Evolutionary conservation across 495 filamentous ascomycete genomes (phyloP).

Genomic region (Penicillium tannophilum): DNA sequence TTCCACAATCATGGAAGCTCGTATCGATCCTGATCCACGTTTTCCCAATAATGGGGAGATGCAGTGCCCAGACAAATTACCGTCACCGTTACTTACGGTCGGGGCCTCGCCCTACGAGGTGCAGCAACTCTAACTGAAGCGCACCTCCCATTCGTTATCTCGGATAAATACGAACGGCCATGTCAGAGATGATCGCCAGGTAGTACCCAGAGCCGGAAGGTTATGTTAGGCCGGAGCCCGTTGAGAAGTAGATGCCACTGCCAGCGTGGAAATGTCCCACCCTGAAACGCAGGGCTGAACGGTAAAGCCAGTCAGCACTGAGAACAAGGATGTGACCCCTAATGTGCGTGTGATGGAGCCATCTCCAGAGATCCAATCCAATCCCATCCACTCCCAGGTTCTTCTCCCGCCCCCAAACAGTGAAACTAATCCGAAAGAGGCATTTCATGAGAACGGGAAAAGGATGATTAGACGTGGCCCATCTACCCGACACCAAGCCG

Average conservation of each 20-base stretch:
- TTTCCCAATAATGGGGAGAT: no score
- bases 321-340: conserved; percentile 7
- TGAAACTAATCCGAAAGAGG: background rate
- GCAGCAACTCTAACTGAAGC: background rate
- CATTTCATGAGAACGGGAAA: background rate
- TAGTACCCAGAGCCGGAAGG: no score
- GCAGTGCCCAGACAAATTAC: no score
- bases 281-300: conserved; percentile 14
- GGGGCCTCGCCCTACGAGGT: background rate
- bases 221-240: background rate
- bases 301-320: conserved; percentile 16
- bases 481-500: conserved; percentile 10
- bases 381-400: background rate
- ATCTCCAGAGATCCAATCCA: conserved; percentile 10
- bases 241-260: background rate
- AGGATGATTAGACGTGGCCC: conserved; percentile 21
- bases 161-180: background rate
- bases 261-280: background rate
- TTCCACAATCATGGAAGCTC: background rate
- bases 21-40: no score
- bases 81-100: background rate
- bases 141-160: background rate
- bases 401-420: background rate
- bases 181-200: background rate
- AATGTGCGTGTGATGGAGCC: conserved; percentile 13